Evolutionary conservation across 2,329 filamentous ascomycete genomes (phyloP).

Genomic region (Epichloe sylvatica): DNA sequence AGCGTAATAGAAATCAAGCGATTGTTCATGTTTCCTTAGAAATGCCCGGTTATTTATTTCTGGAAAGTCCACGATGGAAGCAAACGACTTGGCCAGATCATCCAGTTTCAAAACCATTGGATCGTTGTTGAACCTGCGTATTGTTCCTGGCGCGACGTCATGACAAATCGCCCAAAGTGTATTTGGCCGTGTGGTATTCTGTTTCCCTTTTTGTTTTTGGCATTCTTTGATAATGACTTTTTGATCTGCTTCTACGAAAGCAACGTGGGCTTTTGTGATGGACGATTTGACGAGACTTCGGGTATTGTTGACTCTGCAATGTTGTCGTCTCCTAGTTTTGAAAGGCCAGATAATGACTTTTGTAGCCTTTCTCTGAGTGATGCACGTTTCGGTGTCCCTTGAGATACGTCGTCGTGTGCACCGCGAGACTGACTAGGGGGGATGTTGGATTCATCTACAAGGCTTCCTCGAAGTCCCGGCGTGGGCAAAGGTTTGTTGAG

Average conservation of each 20-base stretch:
- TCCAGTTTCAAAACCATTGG: not conserved
- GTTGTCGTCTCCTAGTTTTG: not conserved
- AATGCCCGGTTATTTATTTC: not conserved
- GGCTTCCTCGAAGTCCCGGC: not conserved
- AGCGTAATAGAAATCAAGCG: not conserved
- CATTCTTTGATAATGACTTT: not conserved
- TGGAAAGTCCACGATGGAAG: not conserved
- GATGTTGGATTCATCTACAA: not conserved
- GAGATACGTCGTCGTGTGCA: not conserved
- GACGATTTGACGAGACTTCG: not conserved
- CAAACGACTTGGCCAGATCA: not conserved
- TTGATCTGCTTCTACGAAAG: no score
- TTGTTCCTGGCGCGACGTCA: not conserved
- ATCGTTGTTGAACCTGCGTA: not conserved
- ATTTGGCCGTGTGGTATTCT: not conserved
- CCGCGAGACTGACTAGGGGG: not conserved
- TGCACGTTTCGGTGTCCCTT: not conserved
- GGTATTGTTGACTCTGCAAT: not conserved
- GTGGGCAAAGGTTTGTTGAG: slow-evolving; percentile 1
- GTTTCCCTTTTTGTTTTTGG: not conserved
- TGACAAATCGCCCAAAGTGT: not conserved
- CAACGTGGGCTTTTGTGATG: not conserved
- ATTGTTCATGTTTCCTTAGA: not conserved
- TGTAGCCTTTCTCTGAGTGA: slow-evolving; percentile 2
- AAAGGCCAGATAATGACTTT: slow-evolving; percentile 4